A percentile compares a stretch with the other conserved stretches of the same genome.
phyloP scores from a whole-genome alignment of 2,329 filamentous ascomycete species.

The Calonectria hawksworthii region DNA sequence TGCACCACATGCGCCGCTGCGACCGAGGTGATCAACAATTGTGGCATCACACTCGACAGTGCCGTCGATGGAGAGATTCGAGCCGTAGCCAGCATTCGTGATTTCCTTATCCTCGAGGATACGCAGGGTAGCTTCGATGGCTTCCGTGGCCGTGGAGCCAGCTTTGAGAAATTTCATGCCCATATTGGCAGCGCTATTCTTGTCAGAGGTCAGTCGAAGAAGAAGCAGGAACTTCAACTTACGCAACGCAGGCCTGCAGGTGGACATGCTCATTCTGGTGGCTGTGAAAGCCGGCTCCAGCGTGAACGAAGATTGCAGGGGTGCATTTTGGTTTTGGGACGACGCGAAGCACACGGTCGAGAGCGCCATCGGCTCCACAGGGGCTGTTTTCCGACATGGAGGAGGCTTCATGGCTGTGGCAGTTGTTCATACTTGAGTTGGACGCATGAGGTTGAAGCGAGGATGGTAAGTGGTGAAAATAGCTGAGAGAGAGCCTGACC shows the following conservation, averaged over 20 bases:
- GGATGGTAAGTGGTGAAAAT: not conserved
- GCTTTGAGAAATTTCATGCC: slow-evolving; percentile 85
- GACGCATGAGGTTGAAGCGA: slow-evolving; percentile 37
- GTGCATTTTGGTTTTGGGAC: slow-evolving; percentile 54
- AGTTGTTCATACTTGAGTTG: slow-evolving; percentile 49
- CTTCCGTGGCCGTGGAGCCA: slow-evolving; percentile 86
- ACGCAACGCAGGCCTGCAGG: slow-evolving; percentile 90
- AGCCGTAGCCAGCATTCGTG: slow-evolving; percentile 96
- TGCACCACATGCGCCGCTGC: slow-evolving; percentile 93
- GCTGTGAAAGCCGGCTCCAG: slow-evolving; percentile 95
- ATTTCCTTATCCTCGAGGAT: slow-evolving; percentile 94
- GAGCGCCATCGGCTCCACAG: slow-evolving; percentile 58
- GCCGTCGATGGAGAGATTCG: slow-evolving; percentile 92
- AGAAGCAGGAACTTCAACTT: slow-evolving; percentile 53
- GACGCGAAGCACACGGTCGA: slow-evolving; percentile 56
- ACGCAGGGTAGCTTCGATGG: slow-evolving; percentile 89
- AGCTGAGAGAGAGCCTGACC: slow-evolving; percentile 16
- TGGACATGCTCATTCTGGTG: slow-evolving; percentile 87
- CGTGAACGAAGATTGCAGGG: slow-evolving; percentile 93
- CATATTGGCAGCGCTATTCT: slow-evolving; percentile 79
- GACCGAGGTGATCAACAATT: slow-evolving; percentile 89
- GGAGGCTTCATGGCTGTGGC: slow-evolving; percentile 44
- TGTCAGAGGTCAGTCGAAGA: slow-evolving; percentile 20
- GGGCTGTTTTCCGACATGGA: slow-evolving; percentile 64
- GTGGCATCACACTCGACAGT: slow-evolving; percentile 95